Conservation (phyloP, 495 filamentous ascomycete genomes). For the Staphylotrichum longicolle region DNA sequence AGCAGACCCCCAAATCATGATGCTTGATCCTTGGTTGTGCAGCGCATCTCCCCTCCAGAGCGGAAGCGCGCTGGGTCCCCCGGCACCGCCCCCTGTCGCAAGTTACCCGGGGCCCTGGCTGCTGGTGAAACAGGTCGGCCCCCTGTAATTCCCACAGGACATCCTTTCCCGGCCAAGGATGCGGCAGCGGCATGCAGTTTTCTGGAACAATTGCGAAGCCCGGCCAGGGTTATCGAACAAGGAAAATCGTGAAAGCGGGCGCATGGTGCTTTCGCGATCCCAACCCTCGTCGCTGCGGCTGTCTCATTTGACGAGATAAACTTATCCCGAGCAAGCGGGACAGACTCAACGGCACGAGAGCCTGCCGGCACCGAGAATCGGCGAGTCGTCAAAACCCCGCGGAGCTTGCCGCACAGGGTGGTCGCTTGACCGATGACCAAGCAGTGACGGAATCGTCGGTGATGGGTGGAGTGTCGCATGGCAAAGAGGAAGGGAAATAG, state of each 20-base stretch:
- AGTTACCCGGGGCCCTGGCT: conserved; percentile 36
- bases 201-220: conserved; percentile 40
- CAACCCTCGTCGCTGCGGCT: neutral
- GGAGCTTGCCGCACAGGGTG: conserved; percentile 12
- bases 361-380: too few species aligned
- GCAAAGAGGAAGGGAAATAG: conserved; percentile 18
- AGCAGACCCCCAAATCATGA: conserved; percentile 10
- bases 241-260: conserved; percentile 13
- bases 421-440: conserved; percentile 12
- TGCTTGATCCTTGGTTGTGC: conserved; percentile 19
- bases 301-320: conserved; percentile 10
- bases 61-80: conserved; percentile 33
- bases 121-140: conserved; percentile 41
- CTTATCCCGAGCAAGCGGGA: conserved; percentile 10
- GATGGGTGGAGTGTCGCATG: conserved; percentile 11
- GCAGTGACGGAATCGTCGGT: conserved; percentile 17
- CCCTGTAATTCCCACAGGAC: conserved; percentile 37
- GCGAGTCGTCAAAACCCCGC: neutral
- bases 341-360: too few species aligned
- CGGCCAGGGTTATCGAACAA: conserved; percentile 17
- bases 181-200: conserved; percentile 35
- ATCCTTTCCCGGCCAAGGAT: conserved; percentile 32
- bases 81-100: conserved; percentile 36
- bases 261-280: conserved; percentile 9
- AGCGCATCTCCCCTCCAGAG: conserved; percentile 13